These are phyloP conservation scores for Dysphania ambrosioides DNA, from an alignment of 148 eudicot genomes.

Conservation along the genomic window DNA sequence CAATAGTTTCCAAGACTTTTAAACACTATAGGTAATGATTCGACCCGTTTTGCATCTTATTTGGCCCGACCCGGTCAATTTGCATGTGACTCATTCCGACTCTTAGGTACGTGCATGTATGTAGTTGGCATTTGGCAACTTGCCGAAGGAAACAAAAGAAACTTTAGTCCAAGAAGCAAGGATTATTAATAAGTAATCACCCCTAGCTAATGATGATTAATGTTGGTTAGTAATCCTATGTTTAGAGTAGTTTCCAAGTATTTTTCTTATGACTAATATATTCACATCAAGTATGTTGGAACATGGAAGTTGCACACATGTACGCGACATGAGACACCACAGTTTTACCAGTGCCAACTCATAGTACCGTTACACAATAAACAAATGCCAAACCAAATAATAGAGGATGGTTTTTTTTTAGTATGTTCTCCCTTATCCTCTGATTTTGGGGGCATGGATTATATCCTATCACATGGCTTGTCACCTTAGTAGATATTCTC, in stretches of 20 bases:
- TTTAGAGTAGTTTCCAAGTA: background rate
- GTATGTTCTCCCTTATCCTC: slow-evolving; percentile 6
- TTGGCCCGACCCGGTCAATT: too few species aligned
- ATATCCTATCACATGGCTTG: slow-evolving; percentile 17
- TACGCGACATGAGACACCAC: background rate
- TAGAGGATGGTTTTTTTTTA: background rate
- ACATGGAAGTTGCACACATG: slow-evolving; percentile 14
- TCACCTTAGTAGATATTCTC: background rate
- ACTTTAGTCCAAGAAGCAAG: slow-evolving; percentile 4
- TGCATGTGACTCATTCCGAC: too few species aligned
- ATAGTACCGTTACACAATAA: background rate
- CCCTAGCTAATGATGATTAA: background rate
- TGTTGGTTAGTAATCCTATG: background rate
- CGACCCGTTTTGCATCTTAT: too few species aligned
- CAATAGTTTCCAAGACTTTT: too few species aligned
- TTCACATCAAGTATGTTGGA: slow-evolving; percentile 5
- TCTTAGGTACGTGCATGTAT: too few species aligned
- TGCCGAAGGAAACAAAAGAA: background rate
- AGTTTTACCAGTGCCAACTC: slow-evolving; percentile 16
- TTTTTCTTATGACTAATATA: background rate
- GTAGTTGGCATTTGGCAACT: slow-evolving; percentile 1
- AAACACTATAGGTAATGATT: too few species aligned
- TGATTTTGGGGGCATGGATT: slow-evolving; percentile 4
- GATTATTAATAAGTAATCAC: background rate
- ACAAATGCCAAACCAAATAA: background rate